Conservation (phyloP, 2,329 filamentous ascomycete genomes). For the Diaporthe sp. region DNA sequence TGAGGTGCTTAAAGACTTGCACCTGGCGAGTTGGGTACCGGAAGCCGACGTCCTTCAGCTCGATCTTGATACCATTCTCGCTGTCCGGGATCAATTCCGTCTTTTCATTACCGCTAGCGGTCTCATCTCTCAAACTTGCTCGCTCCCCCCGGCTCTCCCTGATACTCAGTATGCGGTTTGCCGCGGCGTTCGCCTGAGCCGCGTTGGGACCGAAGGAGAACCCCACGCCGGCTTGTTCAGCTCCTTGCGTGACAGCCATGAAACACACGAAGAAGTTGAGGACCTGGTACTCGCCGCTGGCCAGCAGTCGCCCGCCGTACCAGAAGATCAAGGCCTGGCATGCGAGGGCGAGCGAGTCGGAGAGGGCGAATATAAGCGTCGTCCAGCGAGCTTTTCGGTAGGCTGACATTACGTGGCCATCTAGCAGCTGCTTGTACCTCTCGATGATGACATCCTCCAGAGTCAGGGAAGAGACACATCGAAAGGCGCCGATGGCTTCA, state of each 20-base stretch:
- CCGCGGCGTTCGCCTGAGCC: constrained; percentile 70
- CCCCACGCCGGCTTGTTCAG: constrained; percentile 76
- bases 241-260: constrained; percentile 77
- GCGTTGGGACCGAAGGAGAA: constrained; percentile 77
- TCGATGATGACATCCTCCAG: constrained; percentile 76
- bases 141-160: constrained; percentile 53
- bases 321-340: constrained; percentile 76
- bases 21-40: constrained; percentile 71
- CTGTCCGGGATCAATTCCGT: constrained; percentile 58
- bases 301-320: constrained; percentile 75
- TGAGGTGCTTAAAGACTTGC: constrained; percentile 72
- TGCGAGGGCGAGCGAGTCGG: constrained; percentile 75
- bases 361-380: constrained; percentile 77
- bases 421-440: constrained; percentile 73
- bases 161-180: constrained; percentile 71
- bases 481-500: constrained; percentile 80
- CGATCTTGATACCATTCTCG: constrained; percentile 67
- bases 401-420: constrained; percentile 70
- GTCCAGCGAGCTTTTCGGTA: constrained; percentile 73
- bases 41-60: constrained; percentile 71
- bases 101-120: constrained; percentile 45
- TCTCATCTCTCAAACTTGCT: not conserved
- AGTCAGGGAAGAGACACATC: constrained; percentile 79
- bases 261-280: constrained; percentile 70
- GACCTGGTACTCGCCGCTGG: constrained; percentile 61